These are phyloP conservation scores for Venturia oleaginea DNA, from an alignment of 2,329 filamentous ascomycete species.

Conservation along the genomic window DNA sequence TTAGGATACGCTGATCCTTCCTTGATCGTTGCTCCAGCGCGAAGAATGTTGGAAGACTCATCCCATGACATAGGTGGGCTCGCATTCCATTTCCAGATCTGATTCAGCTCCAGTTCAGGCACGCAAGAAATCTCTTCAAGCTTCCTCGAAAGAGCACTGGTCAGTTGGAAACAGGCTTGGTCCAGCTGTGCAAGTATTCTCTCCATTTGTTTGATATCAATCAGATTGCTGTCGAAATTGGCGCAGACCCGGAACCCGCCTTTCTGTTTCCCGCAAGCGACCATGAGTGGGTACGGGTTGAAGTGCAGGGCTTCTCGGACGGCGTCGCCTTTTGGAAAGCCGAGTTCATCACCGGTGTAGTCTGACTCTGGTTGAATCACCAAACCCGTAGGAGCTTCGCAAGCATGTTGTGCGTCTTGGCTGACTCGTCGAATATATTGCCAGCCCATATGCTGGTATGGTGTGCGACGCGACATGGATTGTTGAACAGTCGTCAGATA, in stretches of 20 bases:
- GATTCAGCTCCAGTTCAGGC: constrained; percentile 28
- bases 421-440: constrained; percentile 47
- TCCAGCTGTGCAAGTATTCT: constrained; percentile 45
- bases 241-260: constrained; percentile 51
- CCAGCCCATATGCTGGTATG: constrained; percentile 55
- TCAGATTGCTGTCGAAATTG: constrained; percentile 55
- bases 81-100: constrained; percentile 37
- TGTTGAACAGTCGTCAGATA: constrained; percentile 51
- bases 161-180: constrained; percentile 42
- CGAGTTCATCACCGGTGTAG: constrained; percentile 19
- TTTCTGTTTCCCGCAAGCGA: constrained; percentile 53
- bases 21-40: constrained; percentile 25
- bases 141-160: constrained; percentile 36
- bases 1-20: constrained; percentile 17
- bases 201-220: constrained; percentile 44
- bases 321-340: constrained; percentile 41
- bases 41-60: background rate
- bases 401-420: constrained; percentile 26
- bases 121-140: constrained; percentile 31
- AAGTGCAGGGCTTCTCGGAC: constrained; percentile 51
- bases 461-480: constrained; percentile 48
- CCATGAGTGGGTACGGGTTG: constrained; percentile 53
- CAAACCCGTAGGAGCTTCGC: constrained; percentile 26
- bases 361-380: constrained; percentile 30
- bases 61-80: constrained; percentile 23